Evolutionary conservation across 164 flowering plant species (phyloP).

Genomic region (Saururus chinensis): DNA sequence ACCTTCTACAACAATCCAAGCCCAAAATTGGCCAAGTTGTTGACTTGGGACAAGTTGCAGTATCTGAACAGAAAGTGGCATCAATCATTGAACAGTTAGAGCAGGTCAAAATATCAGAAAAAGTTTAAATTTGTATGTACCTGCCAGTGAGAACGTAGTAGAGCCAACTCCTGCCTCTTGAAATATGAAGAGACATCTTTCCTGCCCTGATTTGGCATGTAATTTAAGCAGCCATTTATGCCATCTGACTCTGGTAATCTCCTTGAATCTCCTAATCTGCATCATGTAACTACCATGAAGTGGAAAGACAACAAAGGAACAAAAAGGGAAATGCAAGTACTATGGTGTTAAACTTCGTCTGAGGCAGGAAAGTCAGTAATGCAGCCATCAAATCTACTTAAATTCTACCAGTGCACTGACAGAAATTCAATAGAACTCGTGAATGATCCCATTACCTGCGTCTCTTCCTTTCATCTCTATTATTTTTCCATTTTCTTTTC

Average conservation of each 20-base stretch:
- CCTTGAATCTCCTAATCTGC: conserved; percentile 44
- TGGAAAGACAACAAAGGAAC: neutral
- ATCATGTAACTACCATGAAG: conserved; percentile 11
- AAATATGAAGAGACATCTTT: conserved; percentile 72
- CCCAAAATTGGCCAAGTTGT: conserved; percentile 59
- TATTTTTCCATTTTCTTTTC: conserved; percentile 87
- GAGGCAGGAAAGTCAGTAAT: neutral
- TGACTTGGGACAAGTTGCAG: conserved; percentile 70
- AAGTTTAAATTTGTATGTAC: conserved; percentile 21
- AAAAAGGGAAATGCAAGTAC: neutral
- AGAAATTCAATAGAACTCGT: neutral
- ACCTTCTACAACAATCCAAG: conserved; percentile 89
- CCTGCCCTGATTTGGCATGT: conserved; percentile 26
- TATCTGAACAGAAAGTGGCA: conserved; percentile 39
- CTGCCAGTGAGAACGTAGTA: conserved; percentile 81
- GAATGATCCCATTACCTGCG: conserved; percentile 45
- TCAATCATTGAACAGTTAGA: conserved; percentile 6
- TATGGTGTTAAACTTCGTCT: no score
- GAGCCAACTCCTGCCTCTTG: conserved; percentile 51
- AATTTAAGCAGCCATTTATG: conserved; percentile 17
- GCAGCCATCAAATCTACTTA: neutral
- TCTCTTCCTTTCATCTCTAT: conserved; percentile 62
- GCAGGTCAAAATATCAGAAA: conserved; percentile 1
- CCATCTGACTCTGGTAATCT: conserved; percentile 20
- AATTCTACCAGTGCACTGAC: neutral